A percentile compares a stretch with the other conserved stretches of the same genome.
phyloP scores from a whole-genome alignment of 176 grass and related monocot genomes.

The Oryza meridionalis region DNA sequence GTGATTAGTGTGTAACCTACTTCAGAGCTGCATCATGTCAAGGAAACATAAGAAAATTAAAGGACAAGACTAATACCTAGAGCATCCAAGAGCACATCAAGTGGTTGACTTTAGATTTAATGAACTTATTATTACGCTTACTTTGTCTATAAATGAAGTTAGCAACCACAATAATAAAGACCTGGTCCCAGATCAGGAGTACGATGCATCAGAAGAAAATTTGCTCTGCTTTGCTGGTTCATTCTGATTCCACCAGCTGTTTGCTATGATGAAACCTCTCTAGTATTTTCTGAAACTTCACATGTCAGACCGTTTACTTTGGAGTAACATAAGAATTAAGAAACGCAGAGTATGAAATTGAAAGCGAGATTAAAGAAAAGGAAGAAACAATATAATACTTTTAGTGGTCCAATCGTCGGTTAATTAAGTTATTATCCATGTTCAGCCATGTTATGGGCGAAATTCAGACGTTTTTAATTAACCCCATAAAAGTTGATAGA shows the following conservation, averaged over 20 bases:
- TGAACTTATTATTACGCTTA: background rate
- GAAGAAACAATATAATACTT: background rate
- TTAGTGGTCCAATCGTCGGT: background rate
- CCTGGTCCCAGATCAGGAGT: too few species aligned
- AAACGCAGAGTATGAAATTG: background rate
- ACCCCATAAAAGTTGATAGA: background rate
- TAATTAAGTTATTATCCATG: background rate
- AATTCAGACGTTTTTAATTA: background rate
- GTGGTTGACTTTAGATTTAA: background rate
- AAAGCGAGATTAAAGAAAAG: background rate
- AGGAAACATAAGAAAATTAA: too few species aligned
- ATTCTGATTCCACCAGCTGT: constrained; percentile 29
- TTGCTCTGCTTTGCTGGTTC: background rate
- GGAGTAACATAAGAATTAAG: too few species aligned
- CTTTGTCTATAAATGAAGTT: background rate
- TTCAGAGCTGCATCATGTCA: background rate
- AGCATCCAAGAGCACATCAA: constrained; percentile 13
- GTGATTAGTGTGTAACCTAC: background rate
- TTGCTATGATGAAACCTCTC: background rate
- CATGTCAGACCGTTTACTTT: background rate
- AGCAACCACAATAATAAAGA: too few species aligned
- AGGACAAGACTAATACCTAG: too few species aligned
- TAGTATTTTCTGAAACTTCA: background rate
- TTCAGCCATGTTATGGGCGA: background rate
- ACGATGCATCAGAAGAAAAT: background rate